Base-by-base conservation (phyloP, 306 rosid genomes). In the Neltuma alba region DNA sequence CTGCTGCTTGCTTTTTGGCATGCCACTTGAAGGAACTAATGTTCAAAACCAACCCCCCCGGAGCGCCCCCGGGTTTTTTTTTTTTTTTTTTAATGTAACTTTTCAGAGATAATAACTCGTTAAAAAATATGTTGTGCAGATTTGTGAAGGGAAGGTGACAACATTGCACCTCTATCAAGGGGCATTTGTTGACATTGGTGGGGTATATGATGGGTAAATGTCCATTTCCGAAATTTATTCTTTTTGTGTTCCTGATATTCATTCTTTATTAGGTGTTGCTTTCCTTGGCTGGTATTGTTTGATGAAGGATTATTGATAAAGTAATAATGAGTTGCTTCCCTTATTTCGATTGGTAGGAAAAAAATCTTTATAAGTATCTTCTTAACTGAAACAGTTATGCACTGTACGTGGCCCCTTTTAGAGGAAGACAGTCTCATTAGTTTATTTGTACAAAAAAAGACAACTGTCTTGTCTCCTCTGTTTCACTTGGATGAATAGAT, bases 121-220 rank as follows among this genome's bases (percentile, higher is more conserved):
- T 50, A 47, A 67, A 62, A 78, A 79, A 48, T 66, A 75, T 57
- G 79, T 67, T 27, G 8, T 83, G 88, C 97, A 95, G 99, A 88
- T 92, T 80, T 95, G 99, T 84, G 73, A 72, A 71, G 98, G 99
- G 79, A 87, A 88, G 72, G 99, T 95, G 85, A 90, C 91, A 64
- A 83, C 91, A 54, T 57, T 93, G 80, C 97, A 91, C 80, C 97
- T 95, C 68, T 95, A 95, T 85, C 99, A 93, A 87, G 99, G 99
- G 86, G 99, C 96, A 40, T 95, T 95, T 88, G 91, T 95, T 80
- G 97, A 95, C 89, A 95, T 95, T 72, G 99, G 99, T 16, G 99
- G 99, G 23, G 99, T 92, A 40, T 82, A 95, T 68, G 99, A 95
- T 75, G 99, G 98, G 98, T 92, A 87, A 79, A 54, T 82, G 48